phyloP scores from a whole-genome alignment of 805 yeast species.

The Barnettozyma salicaria region DNA sequence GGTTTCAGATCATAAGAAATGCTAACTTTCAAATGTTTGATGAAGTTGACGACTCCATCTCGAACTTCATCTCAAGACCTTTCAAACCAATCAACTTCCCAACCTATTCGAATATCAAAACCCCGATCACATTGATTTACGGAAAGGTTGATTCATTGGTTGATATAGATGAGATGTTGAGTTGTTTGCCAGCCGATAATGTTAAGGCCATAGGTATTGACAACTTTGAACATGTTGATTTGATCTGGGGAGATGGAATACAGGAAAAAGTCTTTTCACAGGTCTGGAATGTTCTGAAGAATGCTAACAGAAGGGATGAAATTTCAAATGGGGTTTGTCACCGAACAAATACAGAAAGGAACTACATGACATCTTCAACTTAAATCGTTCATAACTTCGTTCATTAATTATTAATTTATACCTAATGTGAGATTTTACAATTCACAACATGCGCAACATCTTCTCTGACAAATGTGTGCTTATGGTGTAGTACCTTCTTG shows the following conservation, averaged over 20 bases:
- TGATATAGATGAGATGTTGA: constrained; percentile 71
- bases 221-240: constrained; percentile 84
- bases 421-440: constrained; percentile 26
- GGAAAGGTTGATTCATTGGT: constrained; percentile 80
- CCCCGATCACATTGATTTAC: constrained; percentile 74
- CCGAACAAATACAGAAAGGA: too few species aligned
- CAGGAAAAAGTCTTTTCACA: too few species aligned
- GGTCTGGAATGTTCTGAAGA: too few species aligned
- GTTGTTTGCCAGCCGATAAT: constrained; percentile 51
- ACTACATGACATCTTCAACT: too few species aligned
- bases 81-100: constrained; percentile 41
- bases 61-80: constrained; percentile 32
- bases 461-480: constrained; percentile 43
- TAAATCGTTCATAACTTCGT: neutral
- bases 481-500: constrained; percentile 41
- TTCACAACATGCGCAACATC: constrained; percentile 41
- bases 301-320: too few species aligned
- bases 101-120: constrained; percentile 52
- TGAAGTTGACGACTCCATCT: constrained; percentile 26
- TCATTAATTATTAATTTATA: constrained; percentile 13
- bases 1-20: constrained; percentile 75
- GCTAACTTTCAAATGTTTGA: constrained; percentile 38
- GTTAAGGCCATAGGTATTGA: constrained; percentile 52
- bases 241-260: constrained; percentile 88
- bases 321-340: too few species aligned